phyloP scores from a whole-genome alignment of 1,139 yeast genomes.

The Zygosaccharomyces sapae region DNA sequence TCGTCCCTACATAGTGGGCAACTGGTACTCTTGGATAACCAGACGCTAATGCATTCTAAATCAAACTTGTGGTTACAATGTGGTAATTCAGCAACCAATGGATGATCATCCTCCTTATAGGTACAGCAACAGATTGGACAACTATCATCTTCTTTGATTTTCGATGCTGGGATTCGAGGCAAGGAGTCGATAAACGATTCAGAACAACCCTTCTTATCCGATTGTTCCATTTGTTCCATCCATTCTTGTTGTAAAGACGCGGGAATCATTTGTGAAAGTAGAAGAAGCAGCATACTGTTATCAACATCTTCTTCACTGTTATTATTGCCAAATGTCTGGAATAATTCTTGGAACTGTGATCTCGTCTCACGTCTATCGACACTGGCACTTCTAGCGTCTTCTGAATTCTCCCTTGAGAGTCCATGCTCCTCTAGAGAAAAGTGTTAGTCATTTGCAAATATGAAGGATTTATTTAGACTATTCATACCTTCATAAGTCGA shows the following conservation, averaged over 20 bases:
- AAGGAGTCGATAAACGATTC: conserved; percentile 69
- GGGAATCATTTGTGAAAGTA: conserved; percentile 29
- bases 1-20: conserved; percentile 87
- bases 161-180: conserved; percentile 58
- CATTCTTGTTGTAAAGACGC: conserved; percentile 29
- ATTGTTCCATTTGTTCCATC: conserved; percentile 24
- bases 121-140: conserved; percentile 84
- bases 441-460: conserved; percentile 7
- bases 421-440: conserved; percentile 23
- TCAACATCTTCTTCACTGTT: conserved; percentile 17
- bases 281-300: conserved; percentile 25
- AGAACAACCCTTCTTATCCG: conserved; percentile 51
- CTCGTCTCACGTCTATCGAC: conserved; percentile 21
- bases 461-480: conserved; percentile 1
- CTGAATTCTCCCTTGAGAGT: conserved; percentile 10
- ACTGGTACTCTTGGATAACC: conserved; percentile 75
- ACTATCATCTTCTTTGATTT: conserved; percentile 50
- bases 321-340: conserved; percentile 21
- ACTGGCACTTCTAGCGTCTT: conserved; percentile 5
- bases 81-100: conserved; percentile 75
- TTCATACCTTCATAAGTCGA: conserved; percentile 27
- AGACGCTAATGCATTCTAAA: conserved; percentile 84
- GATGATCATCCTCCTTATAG: conserved; percentile 69
- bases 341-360: conserved; percentile 23
- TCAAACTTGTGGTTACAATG: conserved; percentile 77